A percentile compares a stretch with the other conserved stretches of the same genome.
phyloP scores from a whole-genome alignment of 139 green algal species.

The Micractinium sp. region DNA sequence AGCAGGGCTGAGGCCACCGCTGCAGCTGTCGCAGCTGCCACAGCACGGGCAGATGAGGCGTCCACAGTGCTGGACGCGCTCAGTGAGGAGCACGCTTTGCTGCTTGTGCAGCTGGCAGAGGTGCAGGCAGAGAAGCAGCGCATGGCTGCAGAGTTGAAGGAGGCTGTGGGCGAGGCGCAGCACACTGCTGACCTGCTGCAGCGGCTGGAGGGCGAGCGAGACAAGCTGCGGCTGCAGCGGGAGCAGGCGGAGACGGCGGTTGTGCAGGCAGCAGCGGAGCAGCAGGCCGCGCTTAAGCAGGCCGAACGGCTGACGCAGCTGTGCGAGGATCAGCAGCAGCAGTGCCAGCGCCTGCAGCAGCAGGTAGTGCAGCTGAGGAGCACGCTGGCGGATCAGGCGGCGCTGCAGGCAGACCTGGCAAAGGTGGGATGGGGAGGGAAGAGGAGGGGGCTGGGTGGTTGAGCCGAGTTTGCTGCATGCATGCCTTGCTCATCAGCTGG shows the following conservation, averaged over 20 bases:
- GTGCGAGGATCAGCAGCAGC: conserved; percentile 26
- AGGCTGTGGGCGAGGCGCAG: neutral
- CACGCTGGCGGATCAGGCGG: neutral
- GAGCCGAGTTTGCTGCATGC: too few species aligned
- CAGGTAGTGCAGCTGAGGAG: conserved; percentile 15
- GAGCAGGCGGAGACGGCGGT: neutral
- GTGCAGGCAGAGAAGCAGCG: neutral
- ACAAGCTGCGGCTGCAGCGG: neutral
- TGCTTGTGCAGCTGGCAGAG: neutral
- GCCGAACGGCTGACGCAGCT: conserved; percentile 32
- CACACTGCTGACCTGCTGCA: neutral
- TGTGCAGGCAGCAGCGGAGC: neutral
- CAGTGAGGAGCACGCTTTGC: neutral
- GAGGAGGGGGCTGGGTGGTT: neutral
- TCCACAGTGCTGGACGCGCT: neutral
- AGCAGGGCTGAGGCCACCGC: neutral
- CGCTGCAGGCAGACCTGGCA: neutral
- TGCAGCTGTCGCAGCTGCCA: neutral
- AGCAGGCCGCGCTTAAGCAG: conserved; percentile 29
- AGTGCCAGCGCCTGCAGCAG: neutral
- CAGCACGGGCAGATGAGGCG: neutral
- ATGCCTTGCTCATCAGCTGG: neutral
- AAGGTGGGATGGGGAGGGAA: neutral
- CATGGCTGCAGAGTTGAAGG: neutral
- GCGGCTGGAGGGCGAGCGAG: neutral